Evolutionary conservation across 306 rosid species (phyloP).

Genomic region (Ceratonia siliqua): DNA sequence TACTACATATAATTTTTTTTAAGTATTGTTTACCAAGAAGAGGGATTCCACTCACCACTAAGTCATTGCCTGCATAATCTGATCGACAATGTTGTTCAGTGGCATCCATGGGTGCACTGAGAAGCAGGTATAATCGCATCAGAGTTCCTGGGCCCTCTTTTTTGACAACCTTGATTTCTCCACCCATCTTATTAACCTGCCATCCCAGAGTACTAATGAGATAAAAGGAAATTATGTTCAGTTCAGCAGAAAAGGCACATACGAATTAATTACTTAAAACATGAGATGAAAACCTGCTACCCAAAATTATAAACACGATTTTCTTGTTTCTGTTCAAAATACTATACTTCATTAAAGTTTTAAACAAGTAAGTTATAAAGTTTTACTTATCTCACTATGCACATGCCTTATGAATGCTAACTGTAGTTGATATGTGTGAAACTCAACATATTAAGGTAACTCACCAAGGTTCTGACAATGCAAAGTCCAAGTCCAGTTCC

Average conservation of each 20-base stretch:
- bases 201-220: slow-evolving; percentile 27
- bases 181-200: slow-evolving; percentile 97
- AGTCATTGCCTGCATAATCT: slow-evolving; percentile 59
- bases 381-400: neutral
- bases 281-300: neutral
- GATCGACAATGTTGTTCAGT: slow-evolving; percentile 63
- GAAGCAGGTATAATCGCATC: slow-evolving; percentile 77
- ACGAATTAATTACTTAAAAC: slow-evolving; percentile 7
- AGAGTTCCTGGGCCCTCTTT: slow-evolving; percentile 87
- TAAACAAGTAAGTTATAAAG: slow-evolving; percentile 24
- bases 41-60: slow-evolving; percentile 69
- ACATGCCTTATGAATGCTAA: slow-evolving; percentile 16
- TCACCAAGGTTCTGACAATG: slow-evolving; percentile 92
- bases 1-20: neutral
- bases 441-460: slow-evolving; percentile 25
- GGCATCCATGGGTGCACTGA: slow-evolving; percentile 66
- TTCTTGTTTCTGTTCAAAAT: neutral
- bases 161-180: slow-evolving; percentile 87
- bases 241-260: neutral
- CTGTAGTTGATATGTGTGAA: slow-evolving; percentile 8
- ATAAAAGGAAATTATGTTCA: slow-evolving; percentile 15
- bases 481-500: slow-evolving; percentile 99
- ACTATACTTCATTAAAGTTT: neutral
- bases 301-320: neutral
- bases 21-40: slow-evolving; percentile 11